These are phyloP conservation scores for Penicillium roqueforti DNA, from an alignment of 495 filamentous ascomycete species.

Conservation along the genomic window DNA sequence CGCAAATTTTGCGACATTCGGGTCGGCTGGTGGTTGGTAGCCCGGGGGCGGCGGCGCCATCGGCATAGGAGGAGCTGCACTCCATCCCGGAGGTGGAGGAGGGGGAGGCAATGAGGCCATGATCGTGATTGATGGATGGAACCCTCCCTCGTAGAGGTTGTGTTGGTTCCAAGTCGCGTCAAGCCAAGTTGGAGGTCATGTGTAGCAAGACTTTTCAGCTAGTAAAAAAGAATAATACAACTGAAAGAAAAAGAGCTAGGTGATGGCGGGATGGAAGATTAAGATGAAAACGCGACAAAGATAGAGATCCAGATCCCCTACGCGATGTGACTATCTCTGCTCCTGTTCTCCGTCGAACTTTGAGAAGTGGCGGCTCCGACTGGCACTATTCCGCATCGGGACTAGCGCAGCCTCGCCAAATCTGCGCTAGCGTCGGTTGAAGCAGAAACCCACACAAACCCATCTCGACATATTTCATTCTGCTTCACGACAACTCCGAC, in stretches of 20 bases:
- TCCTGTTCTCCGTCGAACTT: conserved; percentile 31
- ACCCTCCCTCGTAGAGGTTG: conserved; percentile 30
- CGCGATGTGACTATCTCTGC: conserved; percentile 28
- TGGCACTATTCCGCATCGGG: conserved; percentile 27
- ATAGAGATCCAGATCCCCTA: conserved; percentile 48
- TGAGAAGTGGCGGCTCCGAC: conserved; percentile 40
- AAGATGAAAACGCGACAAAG: conserved; percentile 26
- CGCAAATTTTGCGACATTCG: conserved; percentile 88
- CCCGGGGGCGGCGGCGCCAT: conserved; percentile 84
- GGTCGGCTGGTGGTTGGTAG: conserved; percentile 77
- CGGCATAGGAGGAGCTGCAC: conserved; percentile 67
- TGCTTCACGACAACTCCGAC: conserved; percentile 47
- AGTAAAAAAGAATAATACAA: conserved; percentile 2
- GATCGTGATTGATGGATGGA: conserved; percentile 32
- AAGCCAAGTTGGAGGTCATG: conserved; percentile 35
- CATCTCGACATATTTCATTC: conserved; percentile 42
- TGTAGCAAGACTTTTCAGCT: conserved; percentile 10
- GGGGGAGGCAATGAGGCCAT: conserved; percentile 82
- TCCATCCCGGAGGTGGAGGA: conserved; percentile 75
- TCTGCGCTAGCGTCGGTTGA: conserved; percentile 42
- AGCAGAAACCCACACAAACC: conserved; percentile 51
- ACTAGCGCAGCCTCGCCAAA: conserved; percentile 46
- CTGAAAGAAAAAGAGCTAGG: neutral
- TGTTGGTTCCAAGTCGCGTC: conserved; percentile 38
- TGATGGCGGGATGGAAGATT: conserved; percentile 10